These are phyloP conservation scores for Globisporangium recalcitrans DNA, from an alignment of 352 stramenopile species.

Conservation along the genomic window DNA sequence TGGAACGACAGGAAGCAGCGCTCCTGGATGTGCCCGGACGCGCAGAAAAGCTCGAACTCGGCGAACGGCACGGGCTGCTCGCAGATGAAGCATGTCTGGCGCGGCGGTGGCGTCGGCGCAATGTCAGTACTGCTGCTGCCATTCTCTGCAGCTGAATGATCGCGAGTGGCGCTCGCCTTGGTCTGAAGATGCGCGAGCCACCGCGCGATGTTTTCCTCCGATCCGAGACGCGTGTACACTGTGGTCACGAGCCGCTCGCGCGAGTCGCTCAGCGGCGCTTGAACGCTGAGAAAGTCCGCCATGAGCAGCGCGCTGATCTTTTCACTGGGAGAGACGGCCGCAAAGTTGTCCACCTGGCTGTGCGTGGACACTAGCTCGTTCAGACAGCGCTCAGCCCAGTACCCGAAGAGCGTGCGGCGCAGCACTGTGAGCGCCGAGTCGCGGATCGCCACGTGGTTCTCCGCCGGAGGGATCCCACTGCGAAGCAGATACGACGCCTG, in stretches of 20 bases:
- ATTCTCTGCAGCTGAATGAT: neutral
- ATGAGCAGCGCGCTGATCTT: slow-evolving; percentile 62
- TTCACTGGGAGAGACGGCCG: slow-evolving; percentile 25
- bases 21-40: slow-evolving; percentile 56
- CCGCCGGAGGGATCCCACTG: slow-evolving; percentile 46
- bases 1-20: slow-evolving; percentile 77
- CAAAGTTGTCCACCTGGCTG: slow-evolving; percentile 30
- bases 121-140: neutral
- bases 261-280: slow-evolving; percentile 29
- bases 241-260: slow-evolving; percentile 43
- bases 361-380: slow-evolving; percentile 37
- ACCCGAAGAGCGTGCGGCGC: slow-evolving; percentile 41
- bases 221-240: slow-evolving; percentile 58
- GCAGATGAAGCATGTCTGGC: slow-evolving; percentile 69
- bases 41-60: slow-evolving; percentile 57
- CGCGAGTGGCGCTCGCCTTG: slow-evolving; percentile 8
- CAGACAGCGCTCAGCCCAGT: slow-evolving; percentile 62
- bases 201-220: slow-evolving; percentile 30
- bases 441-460: slow-evolving; percentile 38
- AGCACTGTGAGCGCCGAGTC: slow-evolving; percentile 33
- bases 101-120: slow-evolving; percentile 32
- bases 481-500: slow-evolving; percentile 58
- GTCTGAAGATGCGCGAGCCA: slow-evolving; percentile 38
- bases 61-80: slow-evolving; percentile 51
- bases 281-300: slow-evolving; percentile 76